These are phyloP conservation scores for Aspergillus sp. DNA, from an alignment of 2,329 filamentous ascomycete genomes.

Conservation along the genomic window DNA sequence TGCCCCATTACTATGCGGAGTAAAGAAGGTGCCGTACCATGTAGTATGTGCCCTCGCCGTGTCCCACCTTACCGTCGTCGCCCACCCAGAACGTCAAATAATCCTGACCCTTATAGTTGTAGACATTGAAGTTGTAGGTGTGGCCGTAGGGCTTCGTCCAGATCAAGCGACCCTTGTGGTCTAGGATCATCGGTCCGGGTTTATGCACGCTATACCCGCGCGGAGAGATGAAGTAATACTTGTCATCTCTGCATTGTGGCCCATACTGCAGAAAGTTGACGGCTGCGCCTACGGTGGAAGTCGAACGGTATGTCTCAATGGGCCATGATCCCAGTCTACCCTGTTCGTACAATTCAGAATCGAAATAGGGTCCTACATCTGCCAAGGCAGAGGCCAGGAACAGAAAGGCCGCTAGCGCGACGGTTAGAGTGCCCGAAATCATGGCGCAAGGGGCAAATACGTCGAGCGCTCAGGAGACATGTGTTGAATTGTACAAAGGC, in stretches of 20 bases:
- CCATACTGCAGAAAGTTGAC: conserved; percentile 28
- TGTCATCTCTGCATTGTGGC: conserved; percentile 39
- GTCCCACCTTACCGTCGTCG: conserved; percentile 46
- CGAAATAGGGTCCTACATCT: conserved; percentile 17
- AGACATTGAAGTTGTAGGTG: conserved; percentile 51
- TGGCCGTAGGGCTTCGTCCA: conserved; percentile 46
- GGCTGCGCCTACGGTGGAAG: conserved; percentile 25
- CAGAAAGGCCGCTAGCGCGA: conserved; percentile 9
- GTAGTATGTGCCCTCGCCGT: conserved; percentile 50
- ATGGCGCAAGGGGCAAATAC: not conserved
- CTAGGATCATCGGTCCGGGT: conserved; percentile 48
- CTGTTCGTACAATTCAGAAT: conserved; percentile 20
- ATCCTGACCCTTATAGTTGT: conserved; percentile 45
- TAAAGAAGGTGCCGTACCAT: conserved; percentile 39
- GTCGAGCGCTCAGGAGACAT: not conserved
- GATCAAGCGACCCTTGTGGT: conserved; percentile 47
- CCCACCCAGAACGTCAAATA: conserved; percentile 56
- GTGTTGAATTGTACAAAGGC: not conserved
- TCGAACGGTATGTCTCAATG: conserved; percentile 28
- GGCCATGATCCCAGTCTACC: conserved; percentile 29
- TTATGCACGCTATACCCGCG: conserved; percentile 35
- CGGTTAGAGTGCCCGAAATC: conserved; percentile 2
- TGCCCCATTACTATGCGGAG: not conserved
- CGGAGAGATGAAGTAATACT: conserved; percentile 46
- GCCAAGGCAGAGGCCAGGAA: conserved; percentile 9